Conservation (phyloP, 75 land plant species). For the Sequoia sempervirens region DNA sequence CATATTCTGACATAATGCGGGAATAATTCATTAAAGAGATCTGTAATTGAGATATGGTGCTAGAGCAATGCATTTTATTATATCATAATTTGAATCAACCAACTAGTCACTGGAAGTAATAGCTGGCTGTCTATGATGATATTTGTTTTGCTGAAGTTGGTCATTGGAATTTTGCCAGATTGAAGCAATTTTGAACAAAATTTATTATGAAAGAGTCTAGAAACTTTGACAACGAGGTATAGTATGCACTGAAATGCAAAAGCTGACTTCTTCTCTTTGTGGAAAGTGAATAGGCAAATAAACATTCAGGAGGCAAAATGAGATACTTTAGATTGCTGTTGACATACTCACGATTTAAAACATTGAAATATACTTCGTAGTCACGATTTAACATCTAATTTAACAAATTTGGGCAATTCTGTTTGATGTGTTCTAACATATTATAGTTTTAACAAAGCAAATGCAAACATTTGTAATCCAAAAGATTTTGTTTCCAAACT, state of each 20-base stretch:
- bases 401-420: too few species aligned
- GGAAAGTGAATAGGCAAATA: not conserved
- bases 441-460: too few species aligned
- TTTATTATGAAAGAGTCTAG: not conserved
- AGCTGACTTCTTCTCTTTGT: too few species aligned
- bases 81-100: not conserved
- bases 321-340: not conserved
- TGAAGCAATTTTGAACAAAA: not conserved
- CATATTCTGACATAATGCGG: not conserved
- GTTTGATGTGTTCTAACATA: too few species aligned
- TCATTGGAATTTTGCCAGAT: not conserved
- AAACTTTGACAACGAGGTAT: not conserved
- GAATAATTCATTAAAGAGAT: not conserved
- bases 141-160: not conserved
- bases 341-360: not conserved
- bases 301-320: not conserved
- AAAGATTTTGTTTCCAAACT: too few species aligned
- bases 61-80: not conserved
- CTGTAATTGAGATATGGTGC: not conserved
- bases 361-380: not conserved
- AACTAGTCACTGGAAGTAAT: not conserved
- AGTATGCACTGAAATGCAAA: not conserved
- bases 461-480: too few species aligned
- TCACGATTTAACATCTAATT: too few species aligned
- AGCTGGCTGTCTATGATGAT: not conserved